Conservation (phyloP, 2,329 filamentous ascomycete genomes). For the Leptosphaerulina australis region DNA sequence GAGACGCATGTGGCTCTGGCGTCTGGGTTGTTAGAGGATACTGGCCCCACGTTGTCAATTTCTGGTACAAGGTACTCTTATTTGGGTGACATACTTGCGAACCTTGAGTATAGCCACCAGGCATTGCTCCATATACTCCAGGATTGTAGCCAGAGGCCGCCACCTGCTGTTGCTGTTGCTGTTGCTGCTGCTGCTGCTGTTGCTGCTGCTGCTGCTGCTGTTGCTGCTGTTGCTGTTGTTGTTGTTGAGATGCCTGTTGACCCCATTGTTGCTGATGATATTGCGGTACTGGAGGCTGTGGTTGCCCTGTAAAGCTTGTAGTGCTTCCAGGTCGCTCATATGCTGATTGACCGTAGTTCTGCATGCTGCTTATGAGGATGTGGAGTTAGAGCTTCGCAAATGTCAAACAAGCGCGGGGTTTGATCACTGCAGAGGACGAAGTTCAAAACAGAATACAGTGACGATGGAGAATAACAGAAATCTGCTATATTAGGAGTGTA, state of each 20-base stretch:
- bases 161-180: conserved; percentile 30
- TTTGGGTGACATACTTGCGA: conserved; percentile 21
- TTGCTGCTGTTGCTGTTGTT: conserved; percentile 28
- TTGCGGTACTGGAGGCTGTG: conserved; percentile 32
- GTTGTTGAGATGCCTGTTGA: conserved; percentile 32
- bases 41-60: background rate
- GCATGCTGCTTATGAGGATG: conserved; percentile 36
- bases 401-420: conserved; percentile 9
- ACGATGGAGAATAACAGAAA: conserved; percentile 12
- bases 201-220: conserved; percentile 26
- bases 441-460: conserved; percentile 16
- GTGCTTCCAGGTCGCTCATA: conserved; percentile 44
- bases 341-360: conserved; percentile 40
- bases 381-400: conserved; percentile 15
- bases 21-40: conserved; percentile 13
- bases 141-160: conserved; percentile 38
- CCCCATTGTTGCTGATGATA: conserved; percentile 44
- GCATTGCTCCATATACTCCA: conserved; percentile 43
- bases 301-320: conserved; percentile 36
- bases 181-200: conserved; percentile 28
- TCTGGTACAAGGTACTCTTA: background rate
- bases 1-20: conserved; percentile 29
- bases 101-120: conserved; percentile 30
- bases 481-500: conserved; percentile 26
- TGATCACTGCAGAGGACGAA: conserved; percentile 17